Conservation (phyloP, 176 grass and related monocot genomes). For the Oryza nivara region DNA sequence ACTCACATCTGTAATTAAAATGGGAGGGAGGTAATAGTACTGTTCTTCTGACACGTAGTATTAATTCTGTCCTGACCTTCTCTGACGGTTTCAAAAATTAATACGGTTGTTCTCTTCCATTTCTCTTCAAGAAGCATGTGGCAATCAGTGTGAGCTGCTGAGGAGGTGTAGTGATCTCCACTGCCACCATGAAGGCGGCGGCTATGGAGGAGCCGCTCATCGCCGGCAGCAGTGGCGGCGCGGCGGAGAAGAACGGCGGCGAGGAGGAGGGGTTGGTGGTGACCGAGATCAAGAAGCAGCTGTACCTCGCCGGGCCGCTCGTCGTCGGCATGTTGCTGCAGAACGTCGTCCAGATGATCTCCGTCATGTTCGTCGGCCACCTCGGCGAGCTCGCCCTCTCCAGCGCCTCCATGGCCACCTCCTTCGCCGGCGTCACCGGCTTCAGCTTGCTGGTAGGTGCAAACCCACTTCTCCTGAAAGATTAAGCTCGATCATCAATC, state of each 20-base stretch:
- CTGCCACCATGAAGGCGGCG: background rate
- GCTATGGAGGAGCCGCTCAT: background rate
- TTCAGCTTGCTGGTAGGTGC: background rate
- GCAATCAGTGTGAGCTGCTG: background rate
- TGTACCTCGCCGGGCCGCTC: background rate
- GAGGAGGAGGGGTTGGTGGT: background rate
- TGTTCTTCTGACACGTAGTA: too few relatives aligned
- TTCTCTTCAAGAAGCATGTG: background rate
- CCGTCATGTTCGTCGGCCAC: slow-evolving; percentile 12
- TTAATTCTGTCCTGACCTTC: background rate
- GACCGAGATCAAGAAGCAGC: background rate
- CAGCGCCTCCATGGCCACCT: slow-evolving; percentile 6
- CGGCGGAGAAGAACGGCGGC: too few relatives aligned
- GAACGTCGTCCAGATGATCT: slow-evolving; percentile 7
- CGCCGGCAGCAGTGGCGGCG: too few relatives aligned
- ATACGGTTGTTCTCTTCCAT: background rate
- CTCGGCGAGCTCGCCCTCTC: slow-evolving; percentile 8
- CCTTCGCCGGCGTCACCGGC: slow-evolving; percentile 4
- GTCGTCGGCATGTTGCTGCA: background rate
- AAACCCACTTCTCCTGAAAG: too few relatives aligned
- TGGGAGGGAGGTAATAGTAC: too few relatives aligned
- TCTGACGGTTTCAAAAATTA: background rate
- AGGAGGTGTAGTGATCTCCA: background rate
- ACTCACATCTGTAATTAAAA: too few relatives aligned
- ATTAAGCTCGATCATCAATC: too few relatives aligned